phyloP scores from a whole-genome alignment of 164 flowering plant species.

The Houttuynia cordata region DNA sequence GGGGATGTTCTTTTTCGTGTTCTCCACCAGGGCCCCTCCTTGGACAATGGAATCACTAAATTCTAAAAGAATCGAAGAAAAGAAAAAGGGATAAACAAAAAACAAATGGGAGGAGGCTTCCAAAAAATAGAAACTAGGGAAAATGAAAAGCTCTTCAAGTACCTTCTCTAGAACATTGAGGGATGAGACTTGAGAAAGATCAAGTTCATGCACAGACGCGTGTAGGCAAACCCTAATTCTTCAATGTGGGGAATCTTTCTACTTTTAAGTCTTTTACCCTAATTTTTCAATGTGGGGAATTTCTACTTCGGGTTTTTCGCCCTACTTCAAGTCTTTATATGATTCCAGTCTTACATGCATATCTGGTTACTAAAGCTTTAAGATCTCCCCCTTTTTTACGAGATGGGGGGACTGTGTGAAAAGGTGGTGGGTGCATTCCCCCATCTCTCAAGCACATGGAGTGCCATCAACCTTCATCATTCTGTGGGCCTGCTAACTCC shows the following conservation, averaged over 20 bases:
- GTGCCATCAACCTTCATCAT: slow-evolving; percentile 2
- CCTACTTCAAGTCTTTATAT: no score
- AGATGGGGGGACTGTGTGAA: slow-evolving; percentile 2
- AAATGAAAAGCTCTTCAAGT: slow-evolving; percentile 9
- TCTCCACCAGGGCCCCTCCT: slow-evolving; percentile 23
- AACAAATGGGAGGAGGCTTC: slow-evolving; percentile 4
- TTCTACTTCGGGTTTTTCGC: no score
- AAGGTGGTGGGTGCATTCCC: slow-evolving; percentile 1
- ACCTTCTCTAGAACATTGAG: slow-evolving; percentile 6
- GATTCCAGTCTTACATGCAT: slow-evolving; percentile 1
- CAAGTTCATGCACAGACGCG: background rate
- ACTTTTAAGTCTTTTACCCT: background rate
- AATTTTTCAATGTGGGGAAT: no score
- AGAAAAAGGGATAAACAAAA: slow-evolving; percentile 19
- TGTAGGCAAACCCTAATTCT: background rate
- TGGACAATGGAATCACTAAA: slow-evolving; percentile 31
- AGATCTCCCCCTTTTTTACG: background rate
- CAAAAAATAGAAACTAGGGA: slow-evolving; percentile 18
- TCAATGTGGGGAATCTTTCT: no score
- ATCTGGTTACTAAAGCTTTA: slow-evolving; percentile 1
- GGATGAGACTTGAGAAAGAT: background rate
- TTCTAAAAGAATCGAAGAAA: slow-evolving; percentile 26
- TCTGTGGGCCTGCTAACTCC: background rate
- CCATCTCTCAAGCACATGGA: slow-evolving; percentile 5
- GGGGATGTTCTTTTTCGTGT: slow-evolving; percentile 40